Conservation (phyloP, 2,329 filamentous ascomycete genomes). For the Lachnellula cervina region DNA sequence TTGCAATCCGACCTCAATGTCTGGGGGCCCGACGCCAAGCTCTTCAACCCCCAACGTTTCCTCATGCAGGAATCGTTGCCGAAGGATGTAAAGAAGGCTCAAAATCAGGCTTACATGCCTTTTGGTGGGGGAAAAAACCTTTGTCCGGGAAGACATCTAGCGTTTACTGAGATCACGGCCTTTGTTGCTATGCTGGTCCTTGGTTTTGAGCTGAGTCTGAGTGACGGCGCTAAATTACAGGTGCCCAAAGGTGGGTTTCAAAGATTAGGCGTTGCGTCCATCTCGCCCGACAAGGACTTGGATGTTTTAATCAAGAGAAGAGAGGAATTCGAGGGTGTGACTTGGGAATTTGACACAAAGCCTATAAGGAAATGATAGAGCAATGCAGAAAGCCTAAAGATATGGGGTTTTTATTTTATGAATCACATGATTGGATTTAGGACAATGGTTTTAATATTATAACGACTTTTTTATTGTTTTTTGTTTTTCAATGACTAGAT, state of each 20-base stretch:
- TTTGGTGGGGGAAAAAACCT: slow-evolving; percentile 37
- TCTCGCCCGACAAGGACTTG: slow-evolving; percentile 13
- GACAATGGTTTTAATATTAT: no score
- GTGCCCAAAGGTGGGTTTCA: slow-evolving; percentile 10
- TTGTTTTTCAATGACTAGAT: no score
- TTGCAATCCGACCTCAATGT: slow-evolving; percentile 37
- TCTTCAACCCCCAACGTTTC: slow-evolving; percentile 41
- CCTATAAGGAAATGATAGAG: no score
- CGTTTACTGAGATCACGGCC: slow-evolving; percentile 35
- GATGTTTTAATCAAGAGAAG: slow-evolving; percentile 15
- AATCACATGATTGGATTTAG: no score
- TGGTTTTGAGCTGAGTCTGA: slow-evolving; percentile 28
- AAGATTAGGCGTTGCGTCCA: slow-evolving; percentile 9
- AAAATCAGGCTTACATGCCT: slow-evolving; percentile 27
- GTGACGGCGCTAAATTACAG: slow-evolving; percentile 6
- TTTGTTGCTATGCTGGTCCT: slow-evolving; percentile 31
- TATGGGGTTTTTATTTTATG: no score
- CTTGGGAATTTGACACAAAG: slow-evolving; percentile 7
- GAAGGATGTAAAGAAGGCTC: slow-evolving; percentile 10
- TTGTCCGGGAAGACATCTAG: slow-evolving; percentile 36
- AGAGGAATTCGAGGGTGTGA: slow-evolving; percentile 15
- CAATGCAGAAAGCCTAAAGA: no score
- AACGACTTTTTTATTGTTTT: no score
- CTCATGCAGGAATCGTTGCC: slow-evolving; percentile 14
- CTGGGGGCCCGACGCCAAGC: slow-evolving; percentile 39